Base-by-base conservation (phyloP, 2,329 filamentous ascomycete genomes). In the Calonectria leucothoes region DNA sequence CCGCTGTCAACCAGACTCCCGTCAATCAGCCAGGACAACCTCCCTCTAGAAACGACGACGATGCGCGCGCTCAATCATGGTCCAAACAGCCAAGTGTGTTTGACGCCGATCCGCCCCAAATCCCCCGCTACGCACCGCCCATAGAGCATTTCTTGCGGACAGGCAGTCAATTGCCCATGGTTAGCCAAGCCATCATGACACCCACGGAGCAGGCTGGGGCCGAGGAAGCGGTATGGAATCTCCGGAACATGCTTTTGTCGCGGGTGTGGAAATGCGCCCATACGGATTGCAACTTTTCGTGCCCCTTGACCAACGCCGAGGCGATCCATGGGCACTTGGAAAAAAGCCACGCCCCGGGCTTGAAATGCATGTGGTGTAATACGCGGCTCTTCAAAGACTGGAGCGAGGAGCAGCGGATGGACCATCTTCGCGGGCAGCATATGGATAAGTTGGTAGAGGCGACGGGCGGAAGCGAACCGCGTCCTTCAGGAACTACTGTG, bases 251-350 rank as follows among this genome's bases (percentile, higher is more conserved):
- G 6, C 23, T 68, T 12, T n/a, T 78, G 64, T 77, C 76, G 0
- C 83, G 87, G 12, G 79, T 76, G 1, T 73, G 79, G 27, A 78
- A 77, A n/a, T 89, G 87, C 52, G 85, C 84, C 0, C 87, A 84
- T 52, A 42, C 75, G 4, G 80, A 78, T 31, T 89, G 87, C 69
- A 59, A 77, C 0, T 82, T 81, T n/a, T 78, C 76, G 17, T 86
- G 84, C 71, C 76, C 80, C 5, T 75, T 80, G 4, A 74, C 77
- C 20, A 79, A 86, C 4, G 52, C 74, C 1, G 74, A 76, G 3
- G 77, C 74, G 3, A 80, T 88, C n/a, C 76, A 82, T 17, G 69
- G 70, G 7, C 88, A 89, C 66, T 45, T 87, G 5, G 61, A 74
- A 31, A 73, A 81, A n/a, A 76, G 71, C 0, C 87, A 89, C 63